Base-by-base conservation (phyloP, 2,329 filamentous ascomycete genomes). In the Immersiporthe knoxdaviesiana region DNA sequence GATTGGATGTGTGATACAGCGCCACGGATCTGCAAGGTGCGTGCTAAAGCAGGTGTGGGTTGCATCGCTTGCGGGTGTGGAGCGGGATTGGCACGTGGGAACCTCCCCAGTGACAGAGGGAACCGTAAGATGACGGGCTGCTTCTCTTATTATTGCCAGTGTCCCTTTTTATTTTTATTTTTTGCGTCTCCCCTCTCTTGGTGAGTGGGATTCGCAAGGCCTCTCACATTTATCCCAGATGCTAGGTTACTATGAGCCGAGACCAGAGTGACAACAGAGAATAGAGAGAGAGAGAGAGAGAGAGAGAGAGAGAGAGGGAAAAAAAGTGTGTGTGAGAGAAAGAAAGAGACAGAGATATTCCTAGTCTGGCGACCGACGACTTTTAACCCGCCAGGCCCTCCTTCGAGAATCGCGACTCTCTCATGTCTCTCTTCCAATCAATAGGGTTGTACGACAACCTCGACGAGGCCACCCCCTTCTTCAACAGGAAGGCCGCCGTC, bases 391-490 rank as follows among this genome's bases (percentile, higher is more conserved):
- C 18, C 18, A 11, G 24, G 37, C 18, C 44, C 8, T n/a, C 44
- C 32, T 14, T 37, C 30, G 56, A 59, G 32, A 12, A 7, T 35
- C 35, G 50, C 59, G 44, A 61, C 44, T 52, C 60, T 70, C 54
- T 50, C 68, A 70, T 70, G 68, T 70, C 68, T 70, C 68, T 70
- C 64, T 61, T 68, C 61, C 30, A 35, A 10, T 64, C 67, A 35
- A 64, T 70, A 44, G 68, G 68, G 30, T 39, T 37, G 35, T 59
- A 54, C 35, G 68, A 70, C 60, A 70, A 70, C 63, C 65, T 70
- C 11, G 56, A 70, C 65, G 68, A 70, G 61, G 44, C 65, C 30
- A 54, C 35, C 30, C 68, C 68, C 41, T 50, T 70, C 27, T 68
- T 68, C 18, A 68, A 67, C 24, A 50, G 39, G 21, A 66, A 63